Evolutionary conservation across 2,329 filamentous ascomycete species (phyloP).

Genomic region (Stachybotrys echinatus): DNA sequence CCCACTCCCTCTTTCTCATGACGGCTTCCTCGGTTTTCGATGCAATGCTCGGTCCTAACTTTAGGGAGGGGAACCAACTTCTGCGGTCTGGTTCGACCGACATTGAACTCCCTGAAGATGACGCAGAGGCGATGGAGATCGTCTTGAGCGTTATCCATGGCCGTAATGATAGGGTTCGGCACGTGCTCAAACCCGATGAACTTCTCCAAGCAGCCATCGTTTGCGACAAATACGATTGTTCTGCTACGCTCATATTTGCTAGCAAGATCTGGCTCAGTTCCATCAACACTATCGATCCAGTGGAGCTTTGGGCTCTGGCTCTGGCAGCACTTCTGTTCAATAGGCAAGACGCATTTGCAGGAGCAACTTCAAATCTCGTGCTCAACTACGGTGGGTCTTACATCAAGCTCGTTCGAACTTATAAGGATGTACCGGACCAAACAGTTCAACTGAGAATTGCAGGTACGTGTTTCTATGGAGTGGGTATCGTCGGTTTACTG

Average conservation of each 20-base stretch:
- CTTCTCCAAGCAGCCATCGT: constrained; percentile 19
- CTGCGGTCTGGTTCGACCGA: constrained; percentile 9
- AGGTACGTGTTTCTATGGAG: neutral
- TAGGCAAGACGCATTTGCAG: neutral
- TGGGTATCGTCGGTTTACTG: neutral
- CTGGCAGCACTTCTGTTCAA: neutral
- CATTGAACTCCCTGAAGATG: constrained; percentile 21
- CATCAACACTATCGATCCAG: neutral
- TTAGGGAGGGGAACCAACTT: constrained; percentile 12
- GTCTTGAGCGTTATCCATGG: constrained; percentile 25
- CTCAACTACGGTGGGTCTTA: neutral
- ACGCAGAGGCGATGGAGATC: constrained; percentile 20
- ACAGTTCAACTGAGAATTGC: neutral
- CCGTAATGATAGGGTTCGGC: constrained; percentile 16
- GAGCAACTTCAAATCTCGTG: neutral
- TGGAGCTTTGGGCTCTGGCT: neutral
- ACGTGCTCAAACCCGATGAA: constrained; percentile 12
- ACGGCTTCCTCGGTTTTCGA: constrained; percentile 19
- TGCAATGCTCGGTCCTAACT: constrained; percentile 15
- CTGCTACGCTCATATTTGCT: constrained; percentile 1
- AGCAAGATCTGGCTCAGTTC: neutral
- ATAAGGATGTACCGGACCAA: neutral
- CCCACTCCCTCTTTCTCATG: constrained; percentile 13
- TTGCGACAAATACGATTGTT: constrained; percentile 18
- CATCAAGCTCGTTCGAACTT: neutral